Percentiles rank a stretch among this genome's conserved stretches.
These are phyloP conservation scores for Stevia rebaudiana DNA, from an alignment of 140 eudicot species.

Conservation along the genomic window DNA sequence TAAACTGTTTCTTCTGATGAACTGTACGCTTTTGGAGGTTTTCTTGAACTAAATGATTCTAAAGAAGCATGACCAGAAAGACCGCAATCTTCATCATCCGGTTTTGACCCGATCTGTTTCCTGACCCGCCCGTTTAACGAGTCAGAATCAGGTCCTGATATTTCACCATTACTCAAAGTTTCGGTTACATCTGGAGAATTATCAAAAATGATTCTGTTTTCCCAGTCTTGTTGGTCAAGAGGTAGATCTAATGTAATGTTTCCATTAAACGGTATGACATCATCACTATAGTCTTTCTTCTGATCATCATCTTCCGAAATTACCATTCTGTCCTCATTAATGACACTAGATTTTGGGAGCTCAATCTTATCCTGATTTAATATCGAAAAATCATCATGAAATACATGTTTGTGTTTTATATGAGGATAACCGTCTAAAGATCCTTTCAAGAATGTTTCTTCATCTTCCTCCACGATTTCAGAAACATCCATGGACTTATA, in stretches of 20 bases:
- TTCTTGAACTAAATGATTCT: slow-evolving; percentile 65
- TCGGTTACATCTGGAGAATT: slow-evolving; percentile 53
- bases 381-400: slow-evolving; percentile 31
- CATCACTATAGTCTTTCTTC: slow-evolving; percentile 39
- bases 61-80: slow-evolving; percentile 32
- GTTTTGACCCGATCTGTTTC: slow-evolving; percentile 24
- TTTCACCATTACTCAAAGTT: slow-evolving; percentile 50
- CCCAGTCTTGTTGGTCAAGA: slow-evolving; percentile 96
- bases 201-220: slow-evolving; percentile 72
- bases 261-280: slow-evolving; percentile 52
- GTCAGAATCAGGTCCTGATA: slow-evolving; percentile 64
- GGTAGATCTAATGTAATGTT: slow-evolving; percentile 41
- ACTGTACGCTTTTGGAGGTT: slow-evolving; percentile 22
- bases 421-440: slow-evolving; percentile 40
- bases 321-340: slow-evolving; percentile 23
- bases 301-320: slow-evolving; percentile 30
- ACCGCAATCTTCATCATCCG: slow-evolving; percentile 37
- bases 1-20: slow-evolving; percentile 35
- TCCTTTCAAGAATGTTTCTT: slow-evolving; percentile 62
- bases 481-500: slow-evolving; percentile 48
- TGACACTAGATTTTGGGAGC: slow-evolving; percentile 24
- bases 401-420: slow-evolving; percentile 26
- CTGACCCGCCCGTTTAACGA: slow-evolving; percentile 14
- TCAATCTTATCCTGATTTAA: slow-evolving; percentile 34
- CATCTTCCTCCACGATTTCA: slow-evolving; percentile 74